These are phyloP conservation scores for Cryptococcus maquisensis DNA, from an alignment of 1,284 basidiomycete species.

Conservation along the genomic window DNA sequence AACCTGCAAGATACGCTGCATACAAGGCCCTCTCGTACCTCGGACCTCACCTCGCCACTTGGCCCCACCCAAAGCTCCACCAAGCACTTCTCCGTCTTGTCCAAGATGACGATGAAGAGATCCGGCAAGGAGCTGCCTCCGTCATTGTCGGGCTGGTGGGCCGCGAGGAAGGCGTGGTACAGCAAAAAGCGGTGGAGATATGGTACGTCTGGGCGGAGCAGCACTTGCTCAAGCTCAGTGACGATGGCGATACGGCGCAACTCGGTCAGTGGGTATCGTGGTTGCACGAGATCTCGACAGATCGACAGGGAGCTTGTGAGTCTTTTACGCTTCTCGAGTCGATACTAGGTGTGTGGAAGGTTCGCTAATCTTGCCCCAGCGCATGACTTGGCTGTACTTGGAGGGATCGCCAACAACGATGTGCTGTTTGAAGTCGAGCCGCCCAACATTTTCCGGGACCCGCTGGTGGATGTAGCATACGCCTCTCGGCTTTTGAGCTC, in stretches of 20 bases:
- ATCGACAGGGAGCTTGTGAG: constrained; percentile 21
- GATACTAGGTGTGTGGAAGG: too few relatives aligned
- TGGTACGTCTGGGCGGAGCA: constrained; percentile 33
- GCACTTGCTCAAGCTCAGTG: background rate
- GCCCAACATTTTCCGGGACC: constrained; percentile 44
- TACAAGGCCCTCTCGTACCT: constrained; percentile 22
- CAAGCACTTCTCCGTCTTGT: constrained; percentile 28
- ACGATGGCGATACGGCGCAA: background rate
- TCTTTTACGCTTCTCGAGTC: too few relatives aligned
- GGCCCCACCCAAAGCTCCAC: constrained; percentile 11
- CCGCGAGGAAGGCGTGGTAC: constrained; percentile 13
- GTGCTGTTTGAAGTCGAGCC: constrained; percentile 45
- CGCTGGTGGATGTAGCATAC: constrained; percentile 21
- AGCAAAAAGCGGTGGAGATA: constrained; percentile 22
- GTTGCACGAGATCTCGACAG: constrained; percentile 15
- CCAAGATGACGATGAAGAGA: constrained; percentile 43
- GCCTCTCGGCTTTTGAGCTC: constrained; percentile 19
- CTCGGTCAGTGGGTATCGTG: constrained; percentile 23
- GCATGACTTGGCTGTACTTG: constrained; percentile 1
- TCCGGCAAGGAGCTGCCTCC: constrained; percentile 25
- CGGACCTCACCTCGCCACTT: constrained; percentile 9
- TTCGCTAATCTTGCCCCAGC: too few relatives aligned
- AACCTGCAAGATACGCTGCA: constrained; percentile 27
- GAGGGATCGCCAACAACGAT: constrained; percentile 2
- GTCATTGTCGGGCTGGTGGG: constrained; percentile 26